Evolutionary conservation across 768 basidiomycete species (phyloP).

Genomic region (Phlebiopsis gigantea): DNA sequence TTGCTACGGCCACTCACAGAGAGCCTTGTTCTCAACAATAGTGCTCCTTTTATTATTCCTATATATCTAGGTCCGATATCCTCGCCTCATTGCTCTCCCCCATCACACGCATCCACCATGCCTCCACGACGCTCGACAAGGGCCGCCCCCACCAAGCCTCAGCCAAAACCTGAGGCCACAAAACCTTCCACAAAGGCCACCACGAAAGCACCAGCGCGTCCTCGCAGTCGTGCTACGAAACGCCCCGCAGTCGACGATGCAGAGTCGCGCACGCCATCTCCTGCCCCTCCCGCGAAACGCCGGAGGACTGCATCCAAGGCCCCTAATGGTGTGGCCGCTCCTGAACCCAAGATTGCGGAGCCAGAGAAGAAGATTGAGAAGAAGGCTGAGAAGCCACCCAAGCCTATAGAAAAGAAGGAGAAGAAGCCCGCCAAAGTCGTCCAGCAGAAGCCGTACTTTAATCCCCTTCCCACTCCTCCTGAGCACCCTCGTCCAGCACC

Average conservation of each 20-base stretch:
- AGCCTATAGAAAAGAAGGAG: constrained; percentile 4
- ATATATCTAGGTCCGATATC: neutral
- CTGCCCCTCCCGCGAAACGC: constrained; percentile 18
- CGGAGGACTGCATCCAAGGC: constrained; percentile 10
- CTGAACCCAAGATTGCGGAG: neutral
- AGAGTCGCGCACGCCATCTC: constrained; percentile 6
- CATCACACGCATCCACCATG: constrained; percentile 16
- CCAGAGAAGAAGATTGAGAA: neutral
- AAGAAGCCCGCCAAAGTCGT: neutral
- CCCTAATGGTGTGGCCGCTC: constrained; percentile 5
- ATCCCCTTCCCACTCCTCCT: constrained; percentile 57
- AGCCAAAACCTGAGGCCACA: constrained; percentile 13
- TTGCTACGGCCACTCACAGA: neutral
- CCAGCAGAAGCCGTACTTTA: constrained; percentile 45
- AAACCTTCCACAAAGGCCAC: constrained; percentile 11
- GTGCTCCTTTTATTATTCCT: neutral
- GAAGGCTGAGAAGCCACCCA: neutral
- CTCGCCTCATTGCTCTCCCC: constrained; percentile 6
- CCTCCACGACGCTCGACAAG: constrained; percentile 20
- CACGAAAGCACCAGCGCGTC: constrained; percentile 5
- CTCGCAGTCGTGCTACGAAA: constrained; percentile 8
- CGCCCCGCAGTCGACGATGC: constrained; percentile 14
- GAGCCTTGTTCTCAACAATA: neutral
- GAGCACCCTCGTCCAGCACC: constrained; percentile 56
- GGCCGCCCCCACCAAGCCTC: constrained; percentile 12